phyloP scores from a whole-genome alignment of 202 grass and related monocot genomes.

The Alloteropsis angusta region DNA sequence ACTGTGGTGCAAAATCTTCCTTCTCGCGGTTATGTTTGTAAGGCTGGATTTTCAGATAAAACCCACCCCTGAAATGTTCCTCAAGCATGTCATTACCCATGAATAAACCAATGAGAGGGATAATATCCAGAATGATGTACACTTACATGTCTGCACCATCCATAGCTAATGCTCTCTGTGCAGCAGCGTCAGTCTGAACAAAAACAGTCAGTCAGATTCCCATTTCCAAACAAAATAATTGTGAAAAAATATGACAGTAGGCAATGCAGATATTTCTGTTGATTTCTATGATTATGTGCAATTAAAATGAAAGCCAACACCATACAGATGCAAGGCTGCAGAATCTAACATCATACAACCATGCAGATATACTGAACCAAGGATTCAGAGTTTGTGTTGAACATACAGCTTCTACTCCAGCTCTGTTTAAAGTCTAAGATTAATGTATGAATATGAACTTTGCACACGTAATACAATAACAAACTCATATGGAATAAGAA shows the following conservation, averaged over 20 bases:
- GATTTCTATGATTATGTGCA: background rate
- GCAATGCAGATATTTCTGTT: background rate
- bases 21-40: slow-evolving; percentile 55
- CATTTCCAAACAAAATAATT: background rate
- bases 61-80: slow-evolving; percentile 57
- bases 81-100: slow-evolving; percentile 1
- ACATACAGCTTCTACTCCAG: background rate
- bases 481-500: background rate
- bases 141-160: slow-evolving; percentile 94
- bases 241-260: background rate
- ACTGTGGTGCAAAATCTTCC: slow-evolving; percentile 70
- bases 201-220: slow-evolving; percentile 10
- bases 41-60: slow-evolving; percentile 85
- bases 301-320: slow-evolving; percentile 5
- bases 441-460: background rate
- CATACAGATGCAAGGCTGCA: background rate
- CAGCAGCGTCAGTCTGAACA: slow-evolving; percentile 64
- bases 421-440: background rate
- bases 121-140: background rate
- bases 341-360: background rate
- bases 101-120: slow-evolving; percentile 5
- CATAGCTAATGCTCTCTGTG: slow-evolving; percentile 67
- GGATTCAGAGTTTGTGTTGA: background rate
- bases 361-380: background rate
- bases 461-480: background rate